Evolutionary conservation across 1,139 yeast species (phyloP).

Genomic region (Suhomyces maxii): DNA sequence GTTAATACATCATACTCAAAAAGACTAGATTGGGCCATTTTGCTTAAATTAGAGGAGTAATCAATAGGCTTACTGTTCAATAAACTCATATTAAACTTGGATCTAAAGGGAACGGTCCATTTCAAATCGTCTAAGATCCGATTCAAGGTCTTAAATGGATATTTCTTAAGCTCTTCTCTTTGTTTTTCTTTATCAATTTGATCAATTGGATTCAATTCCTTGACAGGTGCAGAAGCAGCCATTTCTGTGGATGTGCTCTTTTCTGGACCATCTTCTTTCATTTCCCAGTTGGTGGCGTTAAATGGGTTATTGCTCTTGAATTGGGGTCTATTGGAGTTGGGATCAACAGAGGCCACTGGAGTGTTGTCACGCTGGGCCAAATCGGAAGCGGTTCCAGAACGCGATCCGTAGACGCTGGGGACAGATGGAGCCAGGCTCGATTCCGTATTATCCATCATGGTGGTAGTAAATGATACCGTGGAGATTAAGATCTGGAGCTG

Average conservation of each 20-base stretch:
- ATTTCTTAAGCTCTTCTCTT: constrained; percentile 4
- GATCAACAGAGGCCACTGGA: background rate
- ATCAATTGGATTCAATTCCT: background rate
- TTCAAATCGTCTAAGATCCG: constrained; percentile 65
- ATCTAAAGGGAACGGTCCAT: constrained; percentile 36
- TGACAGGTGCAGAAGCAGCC: too few relatives aligned
- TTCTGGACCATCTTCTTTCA: too few relatives aligned
- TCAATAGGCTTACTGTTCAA: constrained; percentile 35
- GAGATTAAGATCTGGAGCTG: too few relatives aligned
- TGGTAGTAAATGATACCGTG: background rate
- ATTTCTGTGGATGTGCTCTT: too few relatives aligned
- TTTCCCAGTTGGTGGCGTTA: constrained; percentile 1
- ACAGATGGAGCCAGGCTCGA: background rate
- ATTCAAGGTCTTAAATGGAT: constrained; percentile 62
- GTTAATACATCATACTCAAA: constrained; percentile 24
- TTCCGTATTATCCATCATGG: constrained; percentile 6
- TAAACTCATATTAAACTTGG: constrained; percentile 23
- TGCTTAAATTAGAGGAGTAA: constrained; percentile 34
- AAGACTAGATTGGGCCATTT: constrained; percentile 14
- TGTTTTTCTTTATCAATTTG: background rate
- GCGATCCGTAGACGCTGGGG: background rate
- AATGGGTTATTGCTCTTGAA: constrained; percentile 23
- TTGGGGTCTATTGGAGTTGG: background rate
- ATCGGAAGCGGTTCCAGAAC: background rate
- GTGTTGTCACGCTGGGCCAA: background rate